These are phyloP conservation scores for Elsinoe ampelina DNA, from an alignment of 2,329 filamentous ascomycete genomes.

Conservation along the genomic window DNA sequence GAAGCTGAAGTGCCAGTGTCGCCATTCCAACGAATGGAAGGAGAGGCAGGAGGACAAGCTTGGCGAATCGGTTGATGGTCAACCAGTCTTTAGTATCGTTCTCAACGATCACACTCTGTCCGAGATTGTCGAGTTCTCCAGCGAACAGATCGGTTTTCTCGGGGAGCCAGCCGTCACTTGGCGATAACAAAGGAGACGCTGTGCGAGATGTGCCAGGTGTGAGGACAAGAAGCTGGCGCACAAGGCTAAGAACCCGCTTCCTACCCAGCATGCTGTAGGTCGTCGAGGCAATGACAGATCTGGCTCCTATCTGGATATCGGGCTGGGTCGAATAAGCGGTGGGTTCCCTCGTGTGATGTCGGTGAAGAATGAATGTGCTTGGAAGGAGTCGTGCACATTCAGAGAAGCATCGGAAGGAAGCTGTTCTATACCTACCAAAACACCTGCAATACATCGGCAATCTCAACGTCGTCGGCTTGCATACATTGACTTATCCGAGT, in stretches of 20 bases:
- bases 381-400: too few species aligned
- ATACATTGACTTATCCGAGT: neutral
- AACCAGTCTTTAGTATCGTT: constrained; percentile 3
- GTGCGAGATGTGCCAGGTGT: neutral
- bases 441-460: too few species aligned
- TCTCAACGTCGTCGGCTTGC: neutral
- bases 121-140: neutral
- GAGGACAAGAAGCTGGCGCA: neutral
- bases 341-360: neutral
- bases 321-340: neutral
- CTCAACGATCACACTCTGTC: neutral
- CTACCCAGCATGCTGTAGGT: neutral
- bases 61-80: neutral
- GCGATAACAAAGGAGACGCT: neutral
- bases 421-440: too few species aligned
- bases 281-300: neutral
- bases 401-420: too few species aligned
- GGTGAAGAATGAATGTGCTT: too few species aligned
- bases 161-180: neutral
- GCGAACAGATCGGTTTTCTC: neutral
- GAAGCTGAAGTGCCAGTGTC: neutral
- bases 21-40: neutral
- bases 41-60: neutral
- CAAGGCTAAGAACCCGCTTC: neutral
- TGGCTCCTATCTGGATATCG: neutral